phyloP scores from a whole-genome alignment of 306 rosid genomes.

The Comarum palustre region DNA sequence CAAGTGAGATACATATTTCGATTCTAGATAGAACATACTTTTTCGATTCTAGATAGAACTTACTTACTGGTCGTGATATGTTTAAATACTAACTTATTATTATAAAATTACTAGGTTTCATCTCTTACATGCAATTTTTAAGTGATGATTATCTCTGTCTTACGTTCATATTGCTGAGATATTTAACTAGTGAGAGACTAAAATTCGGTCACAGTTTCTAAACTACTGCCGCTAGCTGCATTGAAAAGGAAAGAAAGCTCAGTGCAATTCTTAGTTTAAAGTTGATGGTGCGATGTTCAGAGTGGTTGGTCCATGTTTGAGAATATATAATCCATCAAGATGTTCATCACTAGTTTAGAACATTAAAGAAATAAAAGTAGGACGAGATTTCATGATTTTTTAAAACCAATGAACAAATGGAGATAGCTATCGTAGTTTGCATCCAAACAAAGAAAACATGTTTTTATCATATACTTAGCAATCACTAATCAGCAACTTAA shows the following conservation, averaged over 20 bases:
- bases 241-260: constrained; percentile 12
- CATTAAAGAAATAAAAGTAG: constrained; percentile 9
- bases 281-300: neutral
- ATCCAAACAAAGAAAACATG: constrained; percentile 13
- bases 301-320: constrained; percentile 12
- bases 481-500: neutral
- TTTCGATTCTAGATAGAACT: too few relatives aligned
- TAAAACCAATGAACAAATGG: constrained; percentile 4
- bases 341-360: neutral
- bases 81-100: too few relatives aligned
- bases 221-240: neutral
- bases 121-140: too few relatives aligned
- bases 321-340: neutral
- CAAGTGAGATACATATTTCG: too few relatives aligned
- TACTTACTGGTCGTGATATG: too few relatives aligned
- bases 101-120: too few relatives aligned
- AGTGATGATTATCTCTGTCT: too few relatives aligned
- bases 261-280: neutral
- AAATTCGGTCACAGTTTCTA: neutral
- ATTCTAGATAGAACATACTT: too few relatives aligned
- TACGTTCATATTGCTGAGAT: too few relatives aligned
- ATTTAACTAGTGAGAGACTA: neutral
- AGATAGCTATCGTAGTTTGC: neutral
- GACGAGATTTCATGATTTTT: constrained; percentile 15
- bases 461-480: neutral